Base-by-base conservation (phyloP, 345 rosid species). In the Brassica juncea region DNA sequence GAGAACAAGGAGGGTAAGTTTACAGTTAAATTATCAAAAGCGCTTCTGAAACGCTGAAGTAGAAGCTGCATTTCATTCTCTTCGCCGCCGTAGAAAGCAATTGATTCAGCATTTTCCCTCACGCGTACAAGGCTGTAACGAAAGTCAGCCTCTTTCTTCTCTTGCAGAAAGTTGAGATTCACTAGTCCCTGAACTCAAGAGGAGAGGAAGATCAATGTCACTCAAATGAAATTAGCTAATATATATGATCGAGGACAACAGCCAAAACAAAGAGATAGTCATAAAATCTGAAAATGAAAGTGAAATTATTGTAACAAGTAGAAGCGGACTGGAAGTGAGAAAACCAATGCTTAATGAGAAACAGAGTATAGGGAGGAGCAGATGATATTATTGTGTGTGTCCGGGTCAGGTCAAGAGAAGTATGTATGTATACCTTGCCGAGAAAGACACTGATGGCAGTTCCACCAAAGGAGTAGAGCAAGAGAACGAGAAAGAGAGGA, bases 121-220 rank as follows among this genome's bases (percentile, higher is more conserved):
- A 94, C 95, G 27, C 99, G 91, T 31, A 92, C 97, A 77, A 94
- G 97, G 49, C 97, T 97, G 78, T 92, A 94, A 71, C 97, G 97
- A 74, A 94, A 94, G 84, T 92, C 97, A 23, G 99, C 97, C 81
- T 91, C 99, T 85, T 91, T 94, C 85, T 92, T 94, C 91, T 94
- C 99, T 89, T 92, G 99, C 77, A 94, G 83, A 85, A 94, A 92
- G 86, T 94, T 94, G 74, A 94, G 90, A 82, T 83, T 74, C 76
- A 88, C 99, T 82, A 94, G 87, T 35, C 88, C 97, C 98, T 94
- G 85, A 23, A 23, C 25, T 23, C 25, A 23, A 82, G 87, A 72
- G 34, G 47, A 21, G 31, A 82, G 72, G n/a, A 44, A 47, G 81
- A 74, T 34, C 42, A 80, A 77, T 15, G 47, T 58, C 60, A 32